These are phyloP conservation scores for Panicum virgatum DNA, from an alignment of 202 grass and related monocot genomes.

Conservation along the genomic window DNA sequence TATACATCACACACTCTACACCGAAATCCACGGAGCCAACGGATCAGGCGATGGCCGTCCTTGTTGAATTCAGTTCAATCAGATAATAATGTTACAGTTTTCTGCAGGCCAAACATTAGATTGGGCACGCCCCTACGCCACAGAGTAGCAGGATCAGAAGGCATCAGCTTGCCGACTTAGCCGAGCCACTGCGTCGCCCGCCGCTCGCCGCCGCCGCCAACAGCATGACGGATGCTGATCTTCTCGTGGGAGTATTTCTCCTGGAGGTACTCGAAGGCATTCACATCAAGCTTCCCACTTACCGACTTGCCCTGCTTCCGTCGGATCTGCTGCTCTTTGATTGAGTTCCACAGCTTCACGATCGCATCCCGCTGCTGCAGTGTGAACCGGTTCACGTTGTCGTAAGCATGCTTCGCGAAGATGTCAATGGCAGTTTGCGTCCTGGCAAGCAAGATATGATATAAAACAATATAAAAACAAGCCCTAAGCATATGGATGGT, in stretches of 20 bases:
- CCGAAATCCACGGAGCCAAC: background rate
- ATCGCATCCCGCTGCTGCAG: constrained; percentile 63
- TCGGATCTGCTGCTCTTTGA: constrained; percentile 84
- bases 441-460: constrained; percentile 42
- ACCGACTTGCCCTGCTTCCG: constrained; percentile 89
- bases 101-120: background rate
- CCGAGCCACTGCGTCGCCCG: constrained; percentile 75
- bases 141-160: background rate
- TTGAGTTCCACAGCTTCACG: constrained; percentile 82
- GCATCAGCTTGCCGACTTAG: background rate
- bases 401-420: constrained; percentile 76
- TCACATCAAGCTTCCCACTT: constrained; percentile 86
- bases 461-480: background rate
- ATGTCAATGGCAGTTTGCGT: constrained; percentile 88
- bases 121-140: background rate
- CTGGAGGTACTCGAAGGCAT: constrained; percentile 77
- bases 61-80: constrained; percentile 12
- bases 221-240: constrained; percentile 82
- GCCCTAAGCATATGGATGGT: background rate
- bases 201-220: constrained; percentile 65
- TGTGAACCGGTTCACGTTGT: constrained; percentile 68
- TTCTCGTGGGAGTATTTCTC: constrained; percentile 88
- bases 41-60: constrained; percentile 10
- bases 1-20: background rate
- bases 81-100: background rate